phyloP scores from a whole-genome alignment of 371 early-diverging fungal genomes.

The Fennellomyces sp. region DNA sequence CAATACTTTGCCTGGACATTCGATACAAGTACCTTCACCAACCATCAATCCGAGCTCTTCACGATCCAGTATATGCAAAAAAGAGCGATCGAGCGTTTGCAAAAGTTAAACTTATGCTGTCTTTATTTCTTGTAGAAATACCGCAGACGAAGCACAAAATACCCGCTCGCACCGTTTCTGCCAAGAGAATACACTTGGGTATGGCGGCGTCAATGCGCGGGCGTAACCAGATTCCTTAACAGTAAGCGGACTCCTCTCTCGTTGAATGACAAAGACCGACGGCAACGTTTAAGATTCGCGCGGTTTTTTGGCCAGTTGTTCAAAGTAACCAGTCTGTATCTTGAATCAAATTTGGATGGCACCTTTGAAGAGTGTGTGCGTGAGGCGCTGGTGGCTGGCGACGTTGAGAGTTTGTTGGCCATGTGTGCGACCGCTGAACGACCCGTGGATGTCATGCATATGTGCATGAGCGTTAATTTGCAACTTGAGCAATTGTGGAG shows the following conservation, averaged over 20 bases:
- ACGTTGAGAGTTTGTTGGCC: slow-evolving; percentile 39
- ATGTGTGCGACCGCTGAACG: slow-evolving; percentile 42
- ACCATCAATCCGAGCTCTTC: slow-evolving; percentile 42
- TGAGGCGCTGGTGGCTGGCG: slow-evolving; percentile 46
- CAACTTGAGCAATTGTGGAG: slow-evolving; percentile 46
- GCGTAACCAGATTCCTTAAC: slow-evolving; percentile 6
- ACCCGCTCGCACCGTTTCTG: slow-evolving; percentile 53
- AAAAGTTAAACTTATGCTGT: not conserved
- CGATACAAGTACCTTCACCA: slow-evolving; percentile 43
- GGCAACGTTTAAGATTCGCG: slow-evolving; percentile 36
- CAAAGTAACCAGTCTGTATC: slow-evolving; percentile 43
- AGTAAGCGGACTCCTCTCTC: not conserved
- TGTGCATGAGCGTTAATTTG: slow-evolving; percentile 46
- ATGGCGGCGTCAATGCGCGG: slow-evolving; percentile 46
- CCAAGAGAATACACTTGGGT: slow-evolving; percentile 46
- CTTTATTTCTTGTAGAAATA: slow-evolving; percentile 45
- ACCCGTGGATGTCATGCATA: slow-evolving; percentile 40
- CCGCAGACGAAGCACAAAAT: slow-evolving; percentile 48
- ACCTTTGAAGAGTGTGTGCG: slow-evolving; percentile 52
- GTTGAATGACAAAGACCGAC: slow-evolving; percentile 1
- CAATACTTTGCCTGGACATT: slow-evolving; percentile 37
- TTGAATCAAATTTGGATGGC: slow-evolving; percentile 49
- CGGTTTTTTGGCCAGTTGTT: slow-evolving; percentile 46
- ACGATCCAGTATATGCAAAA: slow-evolving; percentile 43
- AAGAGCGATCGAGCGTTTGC: not conserved